Base-by-base conservation (phyloP, 495 filamentous ascomycete genomes). In the Neurospora pannonica region DNA sequence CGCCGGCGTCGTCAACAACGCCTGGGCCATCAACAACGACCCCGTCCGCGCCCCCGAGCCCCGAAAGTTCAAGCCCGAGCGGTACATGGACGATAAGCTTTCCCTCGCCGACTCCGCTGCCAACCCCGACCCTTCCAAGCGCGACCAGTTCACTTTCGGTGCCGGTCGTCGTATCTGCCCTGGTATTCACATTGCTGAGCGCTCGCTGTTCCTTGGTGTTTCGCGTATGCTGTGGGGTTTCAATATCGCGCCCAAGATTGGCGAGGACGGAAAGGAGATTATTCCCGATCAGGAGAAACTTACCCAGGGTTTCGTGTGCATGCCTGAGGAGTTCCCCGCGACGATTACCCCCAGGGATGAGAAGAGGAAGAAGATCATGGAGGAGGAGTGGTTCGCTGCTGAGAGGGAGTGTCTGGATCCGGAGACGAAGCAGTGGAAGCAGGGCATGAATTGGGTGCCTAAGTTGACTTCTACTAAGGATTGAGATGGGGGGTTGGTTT, bases 81-180 rank as follows among this genome's bases (percentile, higher is more conserved):
- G 82, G 17, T 83, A 79, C 74, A 46, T 70, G 46, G 73, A 78
- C 40, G 79, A 83, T 42, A 60, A 73, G 70, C 80, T 80, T 54
- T 77, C 70, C 13, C 76, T 80, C 0, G 72, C 72, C 36, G 79
- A 82, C 36, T 75, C 79, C 34, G 82, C 81, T 7, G 77, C 76
- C 74, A 83, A 82, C 73, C 76, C 80, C 3, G 82, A 84, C 40
- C 34, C 54, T 4, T 54, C 75, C 46, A 81, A 83, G 75, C 83
- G 84, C 34, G 85, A 86, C 70, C 83, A 85, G 67, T 84, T 85
- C 38, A 82, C 80, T 0, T 92, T 90, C 75, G 89, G 90, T 2
- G 88, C 86, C 6, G 90, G 90, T 0, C 83, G 89, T 5, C 83
- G 90, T 1, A 83, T 89, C 28, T 92, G 90, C 75, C 85, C 87